Conservation (phyloP, 2,329 filamentous ascomycete species). For the Tolypocladium album region DNA sequence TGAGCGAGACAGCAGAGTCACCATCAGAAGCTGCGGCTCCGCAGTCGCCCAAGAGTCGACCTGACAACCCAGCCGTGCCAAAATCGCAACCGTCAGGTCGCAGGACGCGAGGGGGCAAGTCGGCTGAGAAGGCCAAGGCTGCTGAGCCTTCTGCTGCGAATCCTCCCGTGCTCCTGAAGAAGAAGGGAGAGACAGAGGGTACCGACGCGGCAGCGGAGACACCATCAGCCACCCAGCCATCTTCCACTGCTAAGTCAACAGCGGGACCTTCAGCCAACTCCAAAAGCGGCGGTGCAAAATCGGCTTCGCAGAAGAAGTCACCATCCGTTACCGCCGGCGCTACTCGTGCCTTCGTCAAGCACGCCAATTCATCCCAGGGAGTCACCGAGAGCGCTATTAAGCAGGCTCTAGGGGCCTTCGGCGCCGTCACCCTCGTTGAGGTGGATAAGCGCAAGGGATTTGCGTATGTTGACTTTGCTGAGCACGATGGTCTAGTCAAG, state of each 20-base stretch:
- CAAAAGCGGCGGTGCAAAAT: constrained; percentile 14
- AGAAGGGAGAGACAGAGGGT: constrained; percentile 23
- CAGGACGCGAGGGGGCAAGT: constrained; percentile 25
- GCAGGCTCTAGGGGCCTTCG: constrained; percentile 63
- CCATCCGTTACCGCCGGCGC: constrained; percentile 27
- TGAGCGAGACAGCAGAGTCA: constrained; percentile 11
- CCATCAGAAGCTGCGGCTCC: constrained; percentile 7
- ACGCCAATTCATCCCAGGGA: constrained; percentile 81
- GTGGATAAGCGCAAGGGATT: constrained; percentile 94
- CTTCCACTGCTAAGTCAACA: constrained; percentile 8
- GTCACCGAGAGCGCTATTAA: constrained; percentile 75
- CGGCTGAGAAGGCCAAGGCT: constrained; percentile 26
- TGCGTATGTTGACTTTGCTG: constrained; percentile 81
- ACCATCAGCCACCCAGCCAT: constrained; percentile 4
- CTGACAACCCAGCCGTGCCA: constrained; percentile 9
- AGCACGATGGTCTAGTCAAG: constrained; percentile 60
- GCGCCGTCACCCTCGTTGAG: constrained; percentile 67
- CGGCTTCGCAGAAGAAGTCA: constrained; percentile 21
- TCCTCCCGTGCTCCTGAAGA: constrained; percentile 30
- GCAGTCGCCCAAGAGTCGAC: constrained; percentile 11
- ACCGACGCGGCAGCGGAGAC: constrained; percentile 8
- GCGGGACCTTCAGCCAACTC: constrained; percentile 8
- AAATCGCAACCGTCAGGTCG: constrained; percentile 18
- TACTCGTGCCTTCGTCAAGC: constrained; percentile 66
- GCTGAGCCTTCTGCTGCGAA: constrained; percentile 18